Evolutionary conservation across 495 filamentous ascomycete genomes (phyloP), one percentile per base, ranked within the genome.

Genomic region (Penicillium roqueforti): DNA sequence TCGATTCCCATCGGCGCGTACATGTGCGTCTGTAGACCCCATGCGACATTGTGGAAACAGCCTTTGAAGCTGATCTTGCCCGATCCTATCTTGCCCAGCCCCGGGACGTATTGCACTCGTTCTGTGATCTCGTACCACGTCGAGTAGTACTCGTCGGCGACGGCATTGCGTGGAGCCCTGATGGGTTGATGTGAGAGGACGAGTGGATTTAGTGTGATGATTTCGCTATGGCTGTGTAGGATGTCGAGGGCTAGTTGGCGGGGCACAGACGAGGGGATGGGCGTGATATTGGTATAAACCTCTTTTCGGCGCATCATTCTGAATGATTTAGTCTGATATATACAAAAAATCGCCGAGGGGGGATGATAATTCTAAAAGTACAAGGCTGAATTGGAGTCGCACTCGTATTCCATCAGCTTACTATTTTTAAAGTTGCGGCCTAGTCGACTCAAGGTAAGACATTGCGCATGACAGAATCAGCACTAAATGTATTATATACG

Each of bases 131-230:
- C 69, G 65, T 89, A 91, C 89, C 89, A 93, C 6, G 71, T 73
- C 50, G 80, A 87, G 51, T 83, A 74, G 43, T 71, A 78, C 67
- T 91, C 86, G 55, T 93, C 88, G 7, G 80, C 66, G 6, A 73
- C 59, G 6, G 86, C 83, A 62, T 84, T 76, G 11, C 72, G 61
- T 0, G 87, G 88, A 1, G 87, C 74, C 20, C 75, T 76, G 66
- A 85, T 85, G 1, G 77, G 76, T 51, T 84, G 77, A 37, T 87
- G 80, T 34, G 85, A 80, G 41, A 85, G 80, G 45, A 93, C 87
- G 6, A 92, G 77, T 1, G 89, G 89, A 66, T 91, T 93, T 23
- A 91, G 75, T 39, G 88, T 84, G 60, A 92, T 92, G 80, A 93
- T 91, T 53, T 83, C 83, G 37, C 74, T 67, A 63, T 91, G 87